Conservation (phyloP, 2,329 filamentous ascomycete species). For the Cladosporium colombiae region DNA sequence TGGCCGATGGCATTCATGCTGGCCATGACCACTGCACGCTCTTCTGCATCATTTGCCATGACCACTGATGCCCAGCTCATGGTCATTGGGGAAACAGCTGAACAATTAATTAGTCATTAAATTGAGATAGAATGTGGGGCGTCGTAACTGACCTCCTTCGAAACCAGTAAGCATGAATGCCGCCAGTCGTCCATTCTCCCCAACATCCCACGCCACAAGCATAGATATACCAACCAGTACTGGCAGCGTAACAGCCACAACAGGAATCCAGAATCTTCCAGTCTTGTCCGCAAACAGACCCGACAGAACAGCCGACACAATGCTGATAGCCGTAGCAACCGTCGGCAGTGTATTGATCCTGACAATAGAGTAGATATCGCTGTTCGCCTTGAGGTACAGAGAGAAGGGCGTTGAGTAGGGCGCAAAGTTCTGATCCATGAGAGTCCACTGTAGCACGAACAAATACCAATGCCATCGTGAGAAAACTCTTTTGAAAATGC, state of each 20-base stretch:
- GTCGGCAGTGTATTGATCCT: constrained; percentile 47
- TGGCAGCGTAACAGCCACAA: constrained; percentile 37
- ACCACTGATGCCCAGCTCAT: constrained; percentile 19
- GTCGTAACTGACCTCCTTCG: constrained; percentile 28
- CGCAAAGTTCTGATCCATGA: constrained; percentile 44
- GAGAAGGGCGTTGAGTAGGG: constrained; percentile 42
- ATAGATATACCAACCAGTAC: constrained; percentile 39
- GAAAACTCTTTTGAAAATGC: not conserved
- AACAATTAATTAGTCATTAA: not conserved
- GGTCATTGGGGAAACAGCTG: constrained; percentile 14
- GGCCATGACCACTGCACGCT: constrained; percentile 45
- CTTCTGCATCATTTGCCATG: constrained; percentile 32
- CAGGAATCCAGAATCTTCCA: constrained; percentile 41
- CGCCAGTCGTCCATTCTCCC: constrained; percentile 41
- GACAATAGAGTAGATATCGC: constrained; percentile 36
- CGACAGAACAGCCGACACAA: constrained; percentile 40
- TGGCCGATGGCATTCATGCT: constrained; percentile 50
- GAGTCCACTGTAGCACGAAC: constrained; percentile 36
- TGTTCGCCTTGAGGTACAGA: constrained; percentile 42
- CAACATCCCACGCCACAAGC: constrained; percentile 42
- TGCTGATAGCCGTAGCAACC: constrained; percentile 42
- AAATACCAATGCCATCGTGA: constrained; percentile 1
- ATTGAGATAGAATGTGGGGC: not conserved
- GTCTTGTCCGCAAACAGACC: constrained; percentile 39
- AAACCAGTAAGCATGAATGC: constrained; percentile 45